Percentiles rank a stretch among this genome's conserved stretches.
Conservation (phyloP, 2,329 filamentous ascomycete genomes). For the Pseudogymnoascus sp. region DNA sequence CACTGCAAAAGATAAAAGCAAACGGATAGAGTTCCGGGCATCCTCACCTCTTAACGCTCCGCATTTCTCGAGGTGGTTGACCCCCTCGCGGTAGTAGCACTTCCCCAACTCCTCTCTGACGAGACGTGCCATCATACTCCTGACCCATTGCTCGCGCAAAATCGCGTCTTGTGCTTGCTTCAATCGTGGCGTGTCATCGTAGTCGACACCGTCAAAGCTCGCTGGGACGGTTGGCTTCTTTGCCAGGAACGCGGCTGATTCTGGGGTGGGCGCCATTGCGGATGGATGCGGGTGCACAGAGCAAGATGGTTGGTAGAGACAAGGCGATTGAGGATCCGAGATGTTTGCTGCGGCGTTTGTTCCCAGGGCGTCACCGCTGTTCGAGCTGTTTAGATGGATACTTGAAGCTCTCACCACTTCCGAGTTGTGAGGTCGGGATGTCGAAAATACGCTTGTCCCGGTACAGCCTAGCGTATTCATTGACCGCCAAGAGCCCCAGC, state of each 20-base stretch:
- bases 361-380: not conserved
- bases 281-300: not conserved
- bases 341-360: not conserved
- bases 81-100: slow-evolving; percentile 76
- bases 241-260: slow-evolving; percentile 72
- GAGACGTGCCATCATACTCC: slow-evolving; percentile 78
- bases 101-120: slow-evolving; percentile 77
- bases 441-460: not conserved
- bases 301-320: not conserved
- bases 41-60: slow-evolving; percentile 67
- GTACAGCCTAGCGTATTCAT: not conserved
- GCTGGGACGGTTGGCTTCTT: slow-evolving; percentile 76
- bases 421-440: slow-evolving; percentile 3
- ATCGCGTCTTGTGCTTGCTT: slow-evolving; percentile 78
- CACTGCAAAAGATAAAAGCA: not conserved
- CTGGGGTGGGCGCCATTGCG: slow-evolving; percentile 64
- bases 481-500: not conserved
- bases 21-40: not conserved
- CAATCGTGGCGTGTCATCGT: slow-evolving; percentile 69
- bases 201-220: slow-evolving; percentile 81
- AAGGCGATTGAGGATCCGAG: not conserved
- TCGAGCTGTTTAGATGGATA: not conserved
- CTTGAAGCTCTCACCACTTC: slow-evolving; percentile 5
- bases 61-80: slow-evolving; percentile 85
- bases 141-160: slow-evolving; percentile 80